These are phyloP conservation scores for Raphanus hybrid DNA, from an alignment of 441 rosid species.

Conservation along the genomic window DNA sequence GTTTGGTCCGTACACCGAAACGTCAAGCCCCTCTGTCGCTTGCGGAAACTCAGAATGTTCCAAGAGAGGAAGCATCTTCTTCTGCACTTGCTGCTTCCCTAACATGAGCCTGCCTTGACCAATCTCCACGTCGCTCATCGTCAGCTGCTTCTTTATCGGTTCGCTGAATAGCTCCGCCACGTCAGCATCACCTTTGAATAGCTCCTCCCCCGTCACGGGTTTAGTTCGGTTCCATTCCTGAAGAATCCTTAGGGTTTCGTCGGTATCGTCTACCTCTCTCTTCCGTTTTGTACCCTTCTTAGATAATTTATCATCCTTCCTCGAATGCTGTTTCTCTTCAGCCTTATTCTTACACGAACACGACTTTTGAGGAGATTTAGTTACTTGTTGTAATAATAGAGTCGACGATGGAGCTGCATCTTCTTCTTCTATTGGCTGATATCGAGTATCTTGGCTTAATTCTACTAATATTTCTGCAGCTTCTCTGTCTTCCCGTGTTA, in stretches of 20 bases:
- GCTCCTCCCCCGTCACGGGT: not conserved
- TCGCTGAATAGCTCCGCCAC: not conserved
- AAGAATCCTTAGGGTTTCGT: not conserved
- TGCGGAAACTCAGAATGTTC: not conserved
- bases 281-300: not conserved
- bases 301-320: not conserved
- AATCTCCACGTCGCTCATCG: slow-evolving; percentile 5
- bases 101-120: slow-evolving; percentile 34
- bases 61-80: not conserved
- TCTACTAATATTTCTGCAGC: not conserved
- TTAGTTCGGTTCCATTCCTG: slow-evolving; percentile 2
- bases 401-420: not conserved
- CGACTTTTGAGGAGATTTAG: not conserved
- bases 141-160: slow-evolving; percentile 26
- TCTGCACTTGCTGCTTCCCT: not conserved
- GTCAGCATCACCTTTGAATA: not conserved
- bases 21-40: not conserved
- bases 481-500: not conserved
- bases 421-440: not conserved
- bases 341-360: not conserved
- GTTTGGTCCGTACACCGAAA: slow-evolving; percentile 21
- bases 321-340: not conserved
- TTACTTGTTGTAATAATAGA: not conserved
- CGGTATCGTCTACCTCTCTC: slow-evolving; percentile 2
- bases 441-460: not conserved